These are phyloP conservation scores for Nymphaea colorata DNA, from an alignment of 164 flowering plant genomes.

Conservation along the genomic window DNA sequence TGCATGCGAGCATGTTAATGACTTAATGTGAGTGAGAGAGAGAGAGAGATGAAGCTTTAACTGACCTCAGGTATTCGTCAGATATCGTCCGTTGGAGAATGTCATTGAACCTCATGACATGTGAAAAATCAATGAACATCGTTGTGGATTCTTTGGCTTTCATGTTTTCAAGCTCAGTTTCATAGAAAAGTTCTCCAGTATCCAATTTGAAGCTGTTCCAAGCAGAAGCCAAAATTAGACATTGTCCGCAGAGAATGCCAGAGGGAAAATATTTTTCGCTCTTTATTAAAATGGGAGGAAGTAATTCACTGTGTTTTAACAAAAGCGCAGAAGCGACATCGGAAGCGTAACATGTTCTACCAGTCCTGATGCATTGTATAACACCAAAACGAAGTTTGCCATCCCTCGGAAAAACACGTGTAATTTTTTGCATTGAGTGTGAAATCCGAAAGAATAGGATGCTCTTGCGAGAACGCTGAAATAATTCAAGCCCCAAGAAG, in stretches of 20 bases:
- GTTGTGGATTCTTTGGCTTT: slow-evolving; percentile 59
- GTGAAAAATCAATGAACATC: slow-evolving; percentile 93
- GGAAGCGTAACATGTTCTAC: too few species aligned
- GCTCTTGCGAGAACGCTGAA: too few species aligned
- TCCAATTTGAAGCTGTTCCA: slow-evolving; percentile 36
- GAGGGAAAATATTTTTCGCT: neutral
- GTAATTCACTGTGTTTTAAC: neutral
- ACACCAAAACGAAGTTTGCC: too few species aligned
- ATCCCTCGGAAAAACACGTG: too few species aligned
- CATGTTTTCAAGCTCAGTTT: slow-evolving; percentile 69
- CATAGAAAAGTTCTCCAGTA: slow-evolving; percentile 38
- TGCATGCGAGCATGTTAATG: too few species aligned
- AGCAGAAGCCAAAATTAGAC: neutral
- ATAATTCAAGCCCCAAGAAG: too few species aligned
- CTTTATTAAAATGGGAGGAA: neutral
- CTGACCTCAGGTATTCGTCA: slow-evolving; percentile 69
- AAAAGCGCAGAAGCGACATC: neutral
- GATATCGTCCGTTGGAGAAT: slow-evolving; percentile 71
- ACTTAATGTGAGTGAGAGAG: too few species aligned
- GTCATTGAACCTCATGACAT: slow-evolving; percentile 68
- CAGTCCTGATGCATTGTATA: too few species aligned
- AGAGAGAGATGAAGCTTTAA: neutral
- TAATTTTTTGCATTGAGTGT: too few species aligned
- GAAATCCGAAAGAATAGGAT: too few species aligned
- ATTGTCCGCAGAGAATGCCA: neutral